Evolutionary conservation across 2,329 filamentous ascomycete genomes (phyloP), one percentile per base, ranked within the genome.

Genomic region (Alternaria arbusti): DNA sequence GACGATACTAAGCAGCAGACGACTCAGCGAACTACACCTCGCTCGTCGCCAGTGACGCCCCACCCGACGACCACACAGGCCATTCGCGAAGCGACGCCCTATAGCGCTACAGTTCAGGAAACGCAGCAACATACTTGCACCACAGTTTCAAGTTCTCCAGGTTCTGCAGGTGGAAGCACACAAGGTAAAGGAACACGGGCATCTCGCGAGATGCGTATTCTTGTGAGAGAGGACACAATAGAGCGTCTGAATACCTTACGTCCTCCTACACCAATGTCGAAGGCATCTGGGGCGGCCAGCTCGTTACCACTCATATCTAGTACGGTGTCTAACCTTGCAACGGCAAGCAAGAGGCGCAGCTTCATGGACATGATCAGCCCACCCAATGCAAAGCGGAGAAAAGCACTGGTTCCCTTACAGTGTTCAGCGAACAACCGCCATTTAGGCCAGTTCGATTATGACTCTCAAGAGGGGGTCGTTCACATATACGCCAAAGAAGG

Each of bases 1-100:
- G 66, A 72, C 25, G 62, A 65, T 8, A 75, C 70, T 6, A 73
- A 72, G 7, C 72, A 75, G 45, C 17, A 62, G 9, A 70, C 68
- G 2, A 71, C 65, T 1, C 69, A 73, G 20, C 56, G 56, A 6
- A 70, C 60, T 2, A 74, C 67, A 3, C 70, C 64, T 13, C 66
- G 60, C 8, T 70, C 49, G 3, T 68, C 65, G 1, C 59, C 65
- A 50, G 56, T 61, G 15, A 63, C 64, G 11, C 49, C 12, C 25
- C 62, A 5, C 32, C 64, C 46, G 32, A 49, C 45, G 12, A 61
- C 50, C 13, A 15, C n/a, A 13, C 57, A 46, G 15, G 25, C 20
- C 9, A 28, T 23, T 20, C 22, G n/a, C 10, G 43, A 45, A 22
- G 23, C 12, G 40, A 10, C 36, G 4, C 15, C 17, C 6, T 17